Evolutionary conservation across 2,329 filamentous ascomycete species (phyloP).

Genomic region (Corinectria fuckeliana): DNA sequence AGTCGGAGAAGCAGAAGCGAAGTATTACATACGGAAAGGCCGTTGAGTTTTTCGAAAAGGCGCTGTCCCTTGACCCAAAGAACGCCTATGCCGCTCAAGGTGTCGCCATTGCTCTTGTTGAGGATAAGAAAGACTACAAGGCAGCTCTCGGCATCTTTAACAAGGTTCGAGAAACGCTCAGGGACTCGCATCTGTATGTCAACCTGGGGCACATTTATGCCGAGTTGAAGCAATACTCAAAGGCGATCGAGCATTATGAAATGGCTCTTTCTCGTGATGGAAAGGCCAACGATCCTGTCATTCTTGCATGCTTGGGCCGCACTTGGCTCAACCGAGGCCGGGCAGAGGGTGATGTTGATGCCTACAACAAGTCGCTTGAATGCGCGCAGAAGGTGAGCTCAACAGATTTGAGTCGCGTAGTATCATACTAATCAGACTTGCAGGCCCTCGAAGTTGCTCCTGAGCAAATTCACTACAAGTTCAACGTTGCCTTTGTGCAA

Average conservation of each 20-base stretch:
- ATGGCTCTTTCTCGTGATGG: slow-evolving; percentile 80
- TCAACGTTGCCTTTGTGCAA: slow-evolving; percentile 98
- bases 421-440: slow-evolving; percentile 19
- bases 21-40: slow-evolving; percentile 87
- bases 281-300: slow-evolving; percentile 74
- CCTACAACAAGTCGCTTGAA: slow-evolving; percentile 63
- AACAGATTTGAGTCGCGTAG: neutral
- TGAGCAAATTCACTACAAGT: slow-evolving; percentile 89
- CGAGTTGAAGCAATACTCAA: slow-evolving; percentile 87
- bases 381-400: slow-evolving; percentile 67
- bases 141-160: slow-evolving; percentile 86
- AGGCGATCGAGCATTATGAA: slow-evolving; percentile 96
- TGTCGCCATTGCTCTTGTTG: slow-evolving; percentile 89
- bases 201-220: slow-evolving; percentile 94
- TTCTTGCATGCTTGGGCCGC: slow-evolving; percentile 84
- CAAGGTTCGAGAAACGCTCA: slow-evolving; percentile 88
- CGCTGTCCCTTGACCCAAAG: slow-evolving; percentile 88
- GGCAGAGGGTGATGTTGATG: slow-evolving; percentile 62
- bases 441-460: slow-evolving; percentile 79
- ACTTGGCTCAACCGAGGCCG: slow-evolving; percentile 86
- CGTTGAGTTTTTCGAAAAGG: slow-evolving; percentile 98
- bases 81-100: slow-evolving; percentile 98
- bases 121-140: slow-evolving; percentile 90
- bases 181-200: slow-evolving; percentile 85
- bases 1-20: slow-evolving; percentile 89